These are phyloP conservation scores for Vaccinium macrocarpon DNA, from an alignment of 148 eudicot genomes.

Conservation along the genomic window DNA sequence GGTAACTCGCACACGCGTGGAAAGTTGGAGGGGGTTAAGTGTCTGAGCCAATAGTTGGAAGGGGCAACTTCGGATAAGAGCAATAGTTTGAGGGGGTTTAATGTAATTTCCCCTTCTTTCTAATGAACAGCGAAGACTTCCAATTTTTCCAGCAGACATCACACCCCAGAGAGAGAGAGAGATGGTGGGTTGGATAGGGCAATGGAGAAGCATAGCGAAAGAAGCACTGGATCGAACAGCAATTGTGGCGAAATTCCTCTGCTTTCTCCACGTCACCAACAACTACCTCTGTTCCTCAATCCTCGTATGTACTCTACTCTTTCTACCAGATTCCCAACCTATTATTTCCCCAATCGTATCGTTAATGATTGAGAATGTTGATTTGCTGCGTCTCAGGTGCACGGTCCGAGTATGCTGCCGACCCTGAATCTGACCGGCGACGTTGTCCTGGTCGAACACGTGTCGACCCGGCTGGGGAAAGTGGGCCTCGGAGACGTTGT, in stretches of 20 bases:
- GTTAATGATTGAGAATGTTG: not conserved
- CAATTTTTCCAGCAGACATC: not conserved
- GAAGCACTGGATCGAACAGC: slow-evolving; percentile 41
- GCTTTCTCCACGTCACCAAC: slow-evolving; percentile 60
- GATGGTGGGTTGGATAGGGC: not conserved
- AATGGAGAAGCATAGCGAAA: slow-evolving; percentile 42
- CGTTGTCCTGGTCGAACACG: slow-evolving; percentile 47
- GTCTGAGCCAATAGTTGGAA: too few species aligned
- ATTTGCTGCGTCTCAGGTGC: slow-evolving; percentile 33
- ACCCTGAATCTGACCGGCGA: slow-evolving; percentile 67
- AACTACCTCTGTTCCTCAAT: slow-evolving; percentile 46
- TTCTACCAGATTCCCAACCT: not conserved
- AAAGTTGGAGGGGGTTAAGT: too few species aligned
- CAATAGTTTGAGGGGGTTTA: too few species aligned
- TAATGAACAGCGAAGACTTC: not conserved
- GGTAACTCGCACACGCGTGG: too few species aligned
- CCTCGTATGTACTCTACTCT: slow-evolving; percentile 30
- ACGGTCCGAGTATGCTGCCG: slow-evolving; percentile 91
- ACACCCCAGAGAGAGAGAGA: not conserved
- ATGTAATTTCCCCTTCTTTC: too few species aligned
- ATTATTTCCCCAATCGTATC: not conserved
- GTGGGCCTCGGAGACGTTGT: slow-evolving; percentile 60
- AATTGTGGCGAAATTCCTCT: slow-evolving; percentile 42
- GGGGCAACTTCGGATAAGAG: too few species aligned
- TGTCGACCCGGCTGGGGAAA: slow-evolving; percentile 48